phyloP scores from a whole-genome alignment of 192 early-diverging fungal species.

The Geranomyces michiganensis region DNA sequence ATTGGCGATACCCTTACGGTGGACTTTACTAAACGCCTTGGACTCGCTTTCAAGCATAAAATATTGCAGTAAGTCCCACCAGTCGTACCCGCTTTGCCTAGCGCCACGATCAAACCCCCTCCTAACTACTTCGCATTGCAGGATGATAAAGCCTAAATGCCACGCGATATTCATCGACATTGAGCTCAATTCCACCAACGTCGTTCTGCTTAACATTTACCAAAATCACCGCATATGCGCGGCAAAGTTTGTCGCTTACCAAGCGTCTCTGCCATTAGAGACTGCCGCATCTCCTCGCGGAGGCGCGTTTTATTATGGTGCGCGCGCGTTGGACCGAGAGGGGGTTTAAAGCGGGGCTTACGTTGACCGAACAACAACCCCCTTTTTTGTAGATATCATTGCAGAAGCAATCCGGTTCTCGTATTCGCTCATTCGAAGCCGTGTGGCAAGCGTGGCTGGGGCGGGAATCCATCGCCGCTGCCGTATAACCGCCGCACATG shows the following conservation, averaged over 20 bases:
- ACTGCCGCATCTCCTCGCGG: background rate
- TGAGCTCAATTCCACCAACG: slow-evolving; percentile 58
- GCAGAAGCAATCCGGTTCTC: slow-evolving; percentile 33
- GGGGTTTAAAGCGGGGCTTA: background rate
- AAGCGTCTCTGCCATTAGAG: slow-evolving; percentile 5
- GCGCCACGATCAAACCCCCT: no score
- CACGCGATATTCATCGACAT: slow-evolving; percentile 69
- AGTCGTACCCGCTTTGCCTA: no score
- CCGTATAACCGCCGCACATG: background rate
- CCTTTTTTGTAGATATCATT: slow-evolving; percentile 19
- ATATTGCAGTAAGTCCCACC: slow-evolving; percentile 44
- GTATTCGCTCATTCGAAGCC: slow-evolving; percentile 33
- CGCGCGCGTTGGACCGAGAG: no score
- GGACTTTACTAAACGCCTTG: slow-evolving; percentile 43
- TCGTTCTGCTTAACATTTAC: slow-evolving; percentile 76
- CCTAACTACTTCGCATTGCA: no score
- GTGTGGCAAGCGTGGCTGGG: slow-evolving; percentile 24
- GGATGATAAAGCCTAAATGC: slow-evolving; percentile 62
- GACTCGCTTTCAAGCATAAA: slow-evolving; percentile 50
- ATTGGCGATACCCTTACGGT: slow-evolving; percentile 53
- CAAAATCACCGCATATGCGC: slow-evolving; percentile 75
- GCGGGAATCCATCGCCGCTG: slow-evolving; percentile 16
- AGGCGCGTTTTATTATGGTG: slow-evolving; percentile 26
- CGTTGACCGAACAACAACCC: no score
- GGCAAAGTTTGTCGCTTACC: slow-evolving; percentile 59